Base-by-base conservation (phyloP, 805 yeast species). In the Grigorovia transvaalensis region DNA sequence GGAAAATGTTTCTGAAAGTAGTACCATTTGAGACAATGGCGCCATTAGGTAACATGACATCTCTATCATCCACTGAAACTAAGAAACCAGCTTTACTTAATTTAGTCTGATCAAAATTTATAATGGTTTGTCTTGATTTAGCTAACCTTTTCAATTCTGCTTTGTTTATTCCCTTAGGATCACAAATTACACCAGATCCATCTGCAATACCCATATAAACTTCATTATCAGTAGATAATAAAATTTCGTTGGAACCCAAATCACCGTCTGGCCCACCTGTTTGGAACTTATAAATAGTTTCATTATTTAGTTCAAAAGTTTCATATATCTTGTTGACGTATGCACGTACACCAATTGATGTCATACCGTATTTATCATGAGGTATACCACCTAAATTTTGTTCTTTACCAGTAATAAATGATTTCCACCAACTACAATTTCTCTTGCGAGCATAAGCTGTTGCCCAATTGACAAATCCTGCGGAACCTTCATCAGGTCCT, bases 201-300 rank as follows among this genome's bases (percentile, higher is more conserved):
- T 91, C 99, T 48, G 91, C 93, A 48, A 91, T 70, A 50, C 88
- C 96, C 58, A 89, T 84, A 65, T 93, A 93, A 47, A 73, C 76
- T 72, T 91, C 99, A 54, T 82, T 79, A 23, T 67, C 65, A 50
- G 84, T 75, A 1, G 97, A 88, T 54, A 91, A 77, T 59, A 88
- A 75, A 62, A 91, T 93, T 73, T 91, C 99, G 68, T 91, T 93
- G 27, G 96, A 86, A 33, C 99, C 99, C 59, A 91, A 76, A 71
- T 91, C 99, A 64, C 99, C 99, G 70, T 93, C 97, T 57, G 98
- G 98, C 46, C 99, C 99, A 71, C 98, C 99, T 51, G 97, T 93
- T 74, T 91, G 99, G 63, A 93, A 75, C 71, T 93, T 91, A 61
- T 76, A 77, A 54, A 91, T 77, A 43, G 72, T 69, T 27, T 77